Evolutionary conservation across 805 yeast species (phyloP).

Genomic region (Yarrowia sp.): DNA sequence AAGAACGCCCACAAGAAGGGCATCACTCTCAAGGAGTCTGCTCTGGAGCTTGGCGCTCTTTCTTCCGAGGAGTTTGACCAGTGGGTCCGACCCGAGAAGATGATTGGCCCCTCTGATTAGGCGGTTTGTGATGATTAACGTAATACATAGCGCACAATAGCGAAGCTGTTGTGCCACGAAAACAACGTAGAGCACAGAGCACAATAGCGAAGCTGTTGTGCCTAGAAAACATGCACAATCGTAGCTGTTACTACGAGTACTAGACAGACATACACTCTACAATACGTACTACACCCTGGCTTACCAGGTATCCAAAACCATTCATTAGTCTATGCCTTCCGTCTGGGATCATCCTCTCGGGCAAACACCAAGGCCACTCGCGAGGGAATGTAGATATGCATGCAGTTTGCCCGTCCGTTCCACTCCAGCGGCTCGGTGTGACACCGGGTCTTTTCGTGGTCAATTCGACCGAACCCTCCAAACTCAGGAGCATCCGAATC

Average conservation of each 20-base stretch:
- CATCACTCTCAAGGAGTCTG: slow-evolving; percentile 89
- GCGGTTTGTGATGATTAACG: background rate
- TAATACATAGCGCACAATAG: no score
- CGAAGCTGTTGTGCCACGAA: no score
- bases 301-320: no score
- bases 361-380: slow-evolving; percentile 68
- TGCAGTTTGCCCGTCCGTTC: slow-evolving; percentile 72
- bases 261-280: no score
- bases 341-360: slow-evolving; percentile 4
- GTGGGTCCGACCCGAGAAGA: slow-evolving; percentile 97
- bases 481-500: slow-evolving; percentile 66
- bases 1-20: slow-evolving; percentile 99
- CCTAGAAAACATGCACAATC: no score
- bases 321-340: no score
- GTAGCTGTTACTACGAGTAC: no score
- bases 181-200: no score
- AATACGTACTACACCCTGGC: no score
- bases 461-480: slow-evolving; percentile 82
- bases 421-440: slow-evolving; percentile 72
- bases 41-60: slow-evolving; percentile 84
- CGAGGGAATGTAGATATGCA: slow-evolving; percentile 78
- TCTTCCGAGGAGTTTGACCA: slow-evolving; percentile 83
- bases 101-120: slow-evolving; percentile 80
- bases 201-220: no score
- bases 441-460: slow-evolving; percentile 49